These are phyloP conservation scores for Pelagophyceae sp. DNA, from an alignment of 352 stramenopile species.

Conservation along the genomic window DNA sequence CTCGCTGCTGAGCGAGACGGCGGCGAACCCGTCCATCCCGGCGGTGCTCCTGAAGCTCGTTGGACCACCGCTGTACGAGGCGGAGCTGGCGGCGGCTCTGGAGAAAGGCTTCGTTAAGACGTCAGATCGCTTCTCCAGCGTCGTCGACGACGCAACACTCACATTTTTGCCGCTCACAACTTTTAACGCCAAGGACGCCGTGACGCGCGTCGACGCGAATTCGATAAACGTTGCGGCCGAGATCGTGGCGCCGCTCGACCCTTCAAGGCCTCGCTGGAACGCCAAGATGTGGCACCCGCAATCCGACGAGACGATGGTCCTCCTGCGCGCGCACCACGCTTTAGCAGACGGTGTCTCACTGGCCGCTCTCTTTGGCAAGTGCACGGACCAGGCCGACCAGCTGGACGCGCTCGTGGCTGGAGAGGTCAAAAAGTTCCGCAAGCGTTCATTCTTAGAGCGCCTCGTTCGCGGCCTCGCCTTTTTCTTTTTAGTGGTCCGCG, in stretches of 20 bases:
- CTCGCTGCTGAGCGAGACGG: background rate
- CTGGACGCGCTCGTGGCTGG: background rate
- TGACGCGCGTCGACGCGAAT: background rate
- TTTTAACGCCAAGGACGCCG: background rate
- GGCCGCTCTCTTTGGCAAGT: background rate
- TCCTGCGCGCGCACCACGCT: slow-evolving; percentile 14
- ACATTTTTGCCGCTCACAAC: background rate
- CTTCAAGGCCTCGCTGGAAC: background rate
- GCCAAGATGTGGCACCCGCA: too few relatives aligned
- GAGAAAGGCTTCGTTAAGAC: background rate
- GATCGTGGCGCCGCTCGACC: background rate
- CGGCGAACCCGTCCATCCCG: background rate
- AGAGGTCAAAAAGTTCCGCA: background rate
- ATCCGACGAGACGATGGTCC: background rate
- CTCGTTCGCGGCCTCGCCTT: background rate
- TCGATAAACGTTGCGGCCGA: background rate
- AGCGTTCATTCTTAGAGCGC: too few relatives aligned
- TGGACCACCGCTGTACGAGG: background rate
- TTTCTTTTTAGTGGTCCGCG: background rate
- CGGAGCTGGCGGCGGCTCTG: background rate
- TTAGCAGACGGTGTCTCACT: slow-evolving; percentile 6
- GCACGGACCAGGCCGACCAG: slow-evolving; percentile 1
- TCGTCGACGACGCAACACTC: background rate
- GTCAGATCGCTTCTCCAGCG: background rate
- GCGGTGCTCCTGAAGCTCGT: slow-evolving; percentile 1